Percentiles rank a stretch among this genome's conserved stretches.
phyloP scores from a whole-genome alignment of 306 rosid genomes.

The Quercus mongolica region DNA sequence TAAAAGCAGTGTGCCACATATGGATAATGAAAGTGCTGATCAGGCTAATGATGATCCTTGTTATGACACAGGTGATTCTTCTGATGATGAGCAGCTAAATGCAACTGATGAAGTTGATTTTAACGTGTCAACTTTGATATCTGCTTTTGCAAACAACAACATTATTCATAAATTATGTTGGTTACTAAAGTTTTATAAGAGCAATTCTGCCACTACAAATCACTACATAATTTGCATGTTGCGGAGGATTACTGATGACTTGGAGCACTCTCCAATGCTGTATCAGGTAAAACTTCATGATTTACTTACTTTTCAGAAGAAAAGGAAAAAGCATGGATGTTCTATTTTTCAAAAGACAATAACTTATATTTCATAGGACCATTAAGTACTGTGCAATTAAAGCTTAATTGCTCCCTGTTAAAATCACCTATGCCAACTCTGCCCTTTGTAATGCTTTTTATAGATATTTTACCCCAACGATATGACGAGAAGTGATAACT shows the following conservation, averaged over 20 bases:
- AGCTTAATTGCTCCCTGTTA: no score
- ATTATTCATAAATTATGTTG: constrained; percentile 82
- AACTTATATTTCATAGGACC: background rate
- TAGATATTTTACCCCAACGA: no score
- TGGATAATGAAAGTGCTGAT: constrained; percentile 29
- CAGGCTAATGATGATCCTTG: constrained; percentile 42
- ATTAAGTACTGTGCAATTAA: no score
- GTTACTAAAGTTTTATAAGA: constrained; percentile 94
- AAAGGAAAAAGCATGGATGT: background rate
- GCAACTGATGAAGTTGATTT: constrained; percentile 79
- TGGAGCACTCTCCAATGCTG: constrained; percentile 85
- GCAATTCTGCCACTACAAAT: constrained; percentile 70
- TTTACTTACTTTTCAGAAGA: constrained; percentile 9
- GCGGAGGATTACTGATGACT: constrained; percentile 72
- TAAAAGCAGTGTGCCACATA: constrained; percentile 26
- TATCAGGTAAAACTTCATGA: constrained; percentile 67
- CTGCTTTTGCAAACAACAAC: constrained; percentile 71
- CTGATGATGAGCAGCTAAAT: constrained; percentile 68
- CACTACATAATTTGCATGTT: constrained; percentile 71
- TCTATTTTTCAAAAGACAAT: background rate
- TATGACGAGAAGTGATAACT: no score
- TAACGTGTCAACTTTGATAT: constrained; percentile 63
- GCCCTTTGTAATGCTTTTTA: no score
- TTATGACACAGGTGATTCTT: constrained; percentile 46
- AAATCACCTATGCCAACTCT: no score